Percentiles rank a stretch among this genome's conserved stretches.
These are phyloP conservation scores for Acorus calamus DNA, from an alignment of 106 monocot species.

Conservation along the genomic window DNA sequence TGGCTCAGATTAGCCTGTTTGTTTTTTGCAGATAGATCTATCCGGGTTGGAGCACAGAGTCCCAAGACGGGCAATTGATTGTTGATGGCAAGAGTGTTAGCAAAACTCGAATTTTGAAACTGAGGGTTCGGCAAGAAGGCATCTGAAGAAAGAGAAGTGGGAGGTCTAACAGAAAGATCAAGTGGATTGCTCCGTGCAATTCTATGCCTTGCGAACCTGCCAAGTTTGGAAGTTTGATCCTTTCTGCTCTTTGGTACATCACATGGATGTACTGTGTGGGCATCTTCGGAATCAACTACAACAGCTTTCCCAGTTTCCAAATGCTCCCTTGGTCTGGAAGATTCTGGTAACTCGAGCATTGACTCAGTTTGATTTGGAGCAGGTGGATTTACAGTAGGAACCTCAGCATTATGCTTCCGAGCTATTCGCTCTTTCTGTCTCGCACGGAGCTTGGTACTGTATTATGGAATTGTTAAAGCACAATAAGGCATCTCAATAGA, in stretches of 20 bases:
- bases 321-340: slow-evolving; percentile 13
- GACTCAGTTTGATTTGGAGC: background rate
- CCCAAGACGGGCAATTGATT: slow-evolving; percentile 73
- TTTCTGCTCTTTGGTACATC: slow-evolving; percentile 20
- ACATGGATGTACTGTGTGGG: slow-evolving; percentile 8
- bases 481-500: background rate
- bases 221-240: slow-evolving; percentile 17
- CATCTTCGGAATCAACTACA: slow-evolving; percentile 26
- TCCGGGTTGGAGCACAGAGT: slow-evolving; percentile 67
- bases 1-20: slow-evolving; percentile 12
- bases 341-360: slow-evolving; percentile 6
- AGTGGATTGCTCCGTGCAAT: slow-evolving; percentile 22
- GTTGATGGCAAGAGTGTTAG: slow-evolving; percentile 20
- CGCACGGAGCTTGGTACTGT: slow-evolving; percentile 77
- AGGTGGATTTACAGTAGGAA: slow-evolving; percentile 1
- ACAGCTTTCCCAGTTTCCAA: slow-evolving; percentile 5
- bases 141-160: slow-evolving; percentile 26
- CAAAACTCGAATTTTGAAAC: slow-evolving; percentile 12
- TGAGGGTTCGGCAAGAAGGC: slow-evolving; percentile 28
- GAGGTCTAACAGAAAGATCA: slow-evolving; percentile 34
- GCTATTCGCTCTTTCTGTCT: slow-evolving; percentile 85
- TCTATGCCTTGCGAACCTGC: slow-evolving; percentile 31
- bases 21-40: slow-evolving; percentile 17
- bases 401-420: slow-evolving; percentile 24
- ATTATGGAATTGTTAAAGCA: slow-evolving; percentile 8